A percentile compares a stretch with the other conserved stretches of the same genome.
Conservation (phyloP, 2,329 filamentous ascomycete species). For the Trichoderma afroharzianum region DNA sequence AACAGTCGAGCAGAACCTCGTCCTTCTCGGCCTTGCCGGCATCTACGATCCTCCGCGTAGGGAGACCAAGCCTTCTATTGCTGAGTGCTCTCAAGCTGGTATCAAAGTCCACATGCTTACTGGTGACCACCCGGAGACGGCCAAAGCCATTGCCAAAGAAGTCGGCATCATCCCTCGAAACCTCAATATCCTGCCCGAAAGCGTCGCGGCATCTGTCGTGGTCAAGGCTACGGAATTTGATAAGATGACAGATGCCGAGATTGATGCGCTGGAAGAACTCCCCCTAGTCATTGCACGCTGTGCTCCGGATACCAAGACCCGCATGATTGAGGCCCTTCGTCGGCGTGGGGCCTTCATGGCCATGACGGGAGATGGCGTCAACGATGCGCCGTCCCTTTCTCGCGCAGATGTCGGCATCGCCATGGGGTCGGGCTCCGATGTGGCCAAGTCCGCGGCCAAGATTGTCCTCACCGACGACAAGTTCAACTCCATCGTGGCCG, state of each 20-base stretch:
- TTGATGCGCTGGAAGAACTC: slow-evolving; percentile 70
- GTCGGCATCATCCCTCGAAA: slow-evolving; percentile 72
- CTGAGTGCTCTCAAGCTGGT: slow-evolving; percentile 66
- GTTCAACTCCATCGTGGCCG: slow-evolving; percentile 80
- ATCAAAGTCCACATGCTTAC: slow-evolving; percentile 83
- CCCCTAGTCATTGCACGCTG: slow-evolving; percentile 82
- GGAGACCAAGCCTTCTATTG: slow-evolving; percentile 71
- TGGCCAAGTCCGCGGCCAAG: slow-evolving; percentile 76
- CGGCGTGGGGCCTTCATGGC: slow-evolving; percentile 72
- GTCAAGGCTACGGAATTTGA: slow-evolving; percentile 78
- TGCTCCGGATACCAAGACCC: slow-evolving; percentile 80
- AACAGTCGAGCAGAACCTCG: slow-evolving; percentile 63
- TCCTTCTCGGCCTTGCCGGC: slow-evolving; percentile 76
- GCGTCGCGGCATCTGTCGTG: slow-evolving; percentile 65
- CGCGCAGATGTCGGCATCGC: slow-evolving; percentile 82
- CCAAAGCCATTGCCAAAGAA: slow-evolving; percentile 72
- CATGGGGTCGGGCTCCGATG: slow-evolving; percentile 85
- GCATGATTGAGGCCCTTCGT: slow-evolving; percentile 86
- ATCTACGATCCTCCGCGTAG: slow-evolving; percentile 83
- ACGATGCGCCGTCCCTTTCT: slow-evolving; percentile 78
- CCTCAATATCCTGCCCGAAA: slow-evolving; percentile 54
- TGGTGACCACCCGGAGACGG: slow-evolving; percentile 76
- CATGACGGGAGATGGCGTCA: slow-evolving; percentile 88
- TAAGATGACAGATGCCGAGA: slow-evolving; percentile 67
- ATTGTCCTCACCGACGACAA: slow-evolving; percentile 87